Evolutionary conservation across 129 eudicot species (phyloP).

Genomic region (Escallonia herrerae): DNA sequence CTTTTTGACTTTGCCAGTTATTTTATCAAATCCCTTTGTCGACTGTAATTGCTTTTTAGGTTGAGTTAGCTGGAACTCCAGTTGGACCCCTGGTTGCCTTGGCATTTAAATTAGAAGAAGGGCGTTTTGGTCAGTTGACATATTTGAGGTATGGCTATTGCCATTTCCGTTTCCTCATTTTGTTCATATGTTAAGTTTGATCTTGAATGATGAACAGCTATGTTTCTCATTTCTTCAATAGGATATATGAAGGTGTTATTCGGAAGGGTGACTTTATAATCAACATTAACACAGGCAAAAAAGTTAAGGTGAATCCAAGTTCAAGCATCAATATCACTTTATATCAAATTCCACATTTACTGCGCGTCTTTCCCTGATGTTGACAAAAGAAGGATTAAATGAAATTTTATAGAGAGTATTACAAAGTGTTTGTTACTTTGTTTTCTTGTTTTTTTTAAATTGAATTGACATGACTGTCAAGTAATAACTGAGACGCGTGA

Average conservation of each 20-base stretch:
- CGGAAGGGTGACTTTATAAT: constrained; percentile 84
- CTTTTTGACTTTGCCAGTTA: background rate
- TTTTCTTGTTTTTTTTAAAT: too few species aligned
- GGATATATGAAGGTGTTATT: constrained; percentile 90
- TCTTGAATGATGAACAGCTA: background rate
- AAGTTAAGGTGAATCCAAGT: constrained; percentile 55
- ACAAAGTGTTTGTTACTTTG: too few species aligned
- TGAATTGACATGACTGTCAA: too few species aligned
- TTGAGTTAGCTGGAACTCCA: constrained; percentile 72
- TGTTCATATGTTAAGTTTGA: constrained; percentile 4
- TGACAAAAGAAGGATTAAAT: too few species aligned
- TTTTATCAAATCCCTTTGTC: constrained; percentile 9
- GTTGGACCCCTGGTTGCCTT: constrained; percentile 90
- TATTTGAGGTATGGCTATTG: constrained; percentile 55
- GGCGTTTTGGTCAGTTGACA: constrained; percentile 82
- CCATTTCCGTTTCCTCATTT: background rate
- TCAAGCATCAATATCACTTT: background rate
- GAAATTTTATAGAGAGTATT: too few species aligned
- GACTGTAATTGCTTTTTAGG: constrained; percentile 30
- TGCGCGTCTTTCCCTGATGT: too few species aligned
- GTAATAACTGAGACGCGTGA: too few species aligned
- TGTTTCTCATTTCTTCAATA: constrained; percentile 15
- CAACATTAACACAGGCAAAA: constrained; percentile 89
- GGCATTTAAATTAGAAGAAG: constrained; percentile 96
- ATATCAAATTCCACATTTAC: too few species aligned